Percentiles rank a stretch among this genome's conserved stretches.
Conservation (phyloP, 805 yeast genomes). For the Candida mattraensis region DNA sequence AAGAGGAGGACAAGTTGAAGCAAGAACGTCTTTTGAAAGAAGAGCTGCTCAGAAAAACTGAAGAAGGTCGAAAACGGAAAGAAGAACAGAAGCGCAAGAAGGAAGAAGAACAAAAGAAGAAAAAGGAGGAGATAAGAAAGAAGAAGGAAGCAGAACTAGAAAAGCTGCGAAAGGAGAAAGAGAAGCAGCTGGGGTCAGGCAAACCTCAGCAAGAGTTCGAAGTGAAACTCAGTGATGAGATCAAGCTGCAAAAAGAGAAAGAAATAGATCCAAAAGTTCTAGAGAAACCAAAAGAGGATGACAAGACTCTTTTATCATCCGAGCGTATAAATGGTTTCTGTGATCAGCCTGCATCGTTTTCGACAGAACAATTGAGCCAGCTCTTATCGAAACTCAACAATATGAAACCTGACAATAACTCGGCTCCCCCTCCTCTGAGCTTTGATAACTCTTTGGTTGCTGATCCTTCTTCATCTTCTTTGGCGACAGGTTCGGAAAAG, state of each 20-base stretch:
- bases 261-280: neutral
- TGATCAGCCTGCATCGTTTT: constrained; percentile 9
- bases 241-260: constrained; percentile 17
- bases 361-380: constrained; percentile 19
- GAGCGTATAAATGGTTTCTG: neutral
- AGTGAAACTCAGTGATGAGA: constrained; percentile 35
- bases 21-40: constrained; percentile 41
- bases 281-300: neutral
- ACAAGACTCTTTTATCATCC: too few relatives aligned
- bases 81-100: constrained; percentile 42
- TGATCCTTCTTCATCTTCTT: neutral
- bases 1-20: constrained; percentile 55
- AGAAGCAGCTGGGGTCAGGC: constrained; percentile 34
- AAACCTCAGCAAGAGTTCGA: constrained; percentile 32
- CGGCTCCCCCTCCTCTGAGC: constrained; percentile 5
- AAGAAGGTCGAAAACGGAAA: constrained; percentile 47
- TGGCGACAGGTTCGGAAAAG: too few relatives aligned
- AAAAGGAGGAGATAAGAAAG: constrained; percentile 39
- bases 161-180: constrained; percentile 34
- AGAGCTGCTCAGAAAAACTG: constrained; percentile 42
- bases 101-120: constrained; percentile 43
- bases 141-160: constrained; percentile 42
- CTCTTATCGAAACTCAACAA: constrained; percentile 14
- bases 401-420: too few relatives aligned
- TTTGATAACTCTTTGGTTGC: constrained; percentile 5